Percentiles rank a stretch among this genome's conserved stretches.
phyloP scores from a whole-genome alignment of 345 rosid genomes.

The Populus davidiana region DNA sequence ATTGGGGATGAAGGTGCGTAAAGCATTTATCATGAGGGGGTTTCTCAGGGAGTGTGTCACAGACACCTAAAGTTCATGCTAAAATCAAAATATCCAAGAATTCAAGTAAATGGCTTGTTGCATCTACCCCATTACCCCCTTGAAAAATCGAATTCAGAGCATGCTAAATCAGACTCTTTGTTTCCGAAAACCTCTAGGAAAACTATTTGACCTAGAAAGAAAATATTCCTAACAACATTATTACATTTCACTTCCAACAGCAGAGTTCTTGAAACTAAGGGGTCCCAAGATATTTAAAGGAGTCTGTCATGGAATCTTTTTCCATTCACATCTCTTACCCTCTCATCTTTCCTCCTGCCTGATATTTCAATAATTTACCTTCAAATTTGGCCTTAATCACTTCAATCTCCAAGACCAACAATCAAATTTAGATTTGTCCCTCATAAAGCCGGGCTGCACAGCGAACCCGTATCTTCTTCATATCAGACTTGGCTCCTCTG shows the following conservation, averaged over 20 bases:
- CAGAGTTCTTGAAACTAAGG: not conserved
- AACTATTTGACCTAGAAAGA: not conserved
- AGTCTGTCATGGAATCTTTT: not conserved
- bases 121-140: not conserved
- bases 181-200: not conserved
- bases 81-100: not conserved
- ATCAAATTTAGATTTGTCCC: not conserved
- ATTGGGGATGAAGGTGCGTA: not conserved
- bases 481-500: not conserved
- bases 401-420: not conserved
- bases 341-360: not conserved
- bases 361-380: not conserved
- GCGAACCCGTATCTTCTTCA: not conserved
- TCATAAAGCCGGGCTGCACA: not conserved
- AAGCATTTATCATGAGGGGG: not conserved
- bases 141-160: not conserved
- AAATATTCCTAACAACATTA: not conserved
- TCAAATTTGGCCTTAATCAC: not conserved
- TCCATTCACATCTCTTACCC: not conserved
- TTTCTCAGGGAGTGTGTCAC: not conserved
- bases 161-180: not conserved
- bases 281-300: not conserved
- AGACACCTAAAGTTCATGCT: not conserved
- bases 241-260: not conserved
- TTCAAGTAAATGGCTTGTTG: not conserved